phyloP scores from a whole-genome alignment of 306 rosid species.

The Mimosa bimucronata region DNA sequence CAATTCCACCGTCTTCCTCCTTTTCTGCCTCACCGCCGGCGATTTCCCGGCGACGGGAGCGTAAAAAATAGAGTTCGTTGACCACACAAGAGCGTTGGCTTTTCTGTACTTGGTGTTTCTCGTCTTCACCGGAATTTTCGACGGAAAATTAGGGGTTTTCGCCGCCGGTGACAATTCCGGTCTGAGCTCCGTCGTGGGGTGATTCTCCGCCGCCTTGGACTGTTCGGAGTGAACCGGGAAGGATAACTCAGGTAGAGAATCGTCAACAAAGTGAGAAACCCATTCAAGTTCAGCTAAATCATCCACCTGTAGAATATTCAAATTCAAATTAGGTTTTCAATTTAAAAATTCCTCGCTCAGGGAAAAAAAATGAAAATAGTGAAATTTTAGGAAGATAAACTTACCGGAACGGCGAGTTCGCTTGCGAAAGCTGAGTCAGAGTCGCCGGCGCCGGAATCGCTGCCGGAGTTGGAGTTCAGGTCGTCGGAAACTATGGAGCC shows the following conservation, averaged over 20 bases:
- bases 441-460: slow-evolving; percentile 42
- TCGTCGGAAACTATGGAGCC: slow-evolving; percentile 43
- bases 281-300: slow-evolving; percentile 82
- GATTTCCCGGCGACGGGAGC: slow-evolving; percentile 41
- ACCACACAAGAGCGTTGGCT: slow-evolving; percentile 42
- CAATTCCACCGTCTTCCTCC: slow-evolving; percentile 55
- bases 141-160: slow-evolving; percentile 27
- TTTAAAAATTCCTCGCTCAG: neutral
- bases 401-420: slow-evolving; percentile 75
- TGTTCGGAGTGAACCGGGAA: slow-evolving; percentile 38
- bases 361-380: neutral
- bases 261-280: slow-evolving; percentile 94
- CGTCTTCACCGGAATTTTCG: slow-evolving; percentile 50
- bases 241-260: slow-evolving; percentile 57
- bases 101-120: slow-evolving; percentile 55
- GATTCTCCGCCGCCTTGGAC: slow-evolving; percentile 21
- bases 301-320: slow-evolving; percentile 54
- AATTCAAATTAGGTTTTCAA: neutral
- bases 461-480: slow-evolving; percentile 45
- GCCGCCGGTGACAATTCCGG: slow-evolving; percentile 4
- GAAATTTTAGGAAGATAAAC: neutral
- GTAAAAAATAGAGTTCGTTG: slow-evolving; percentile 29
- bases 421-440: slow-evolving; percentile 58
- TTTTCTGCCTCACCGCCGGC: slow-evolving; percentile 64
- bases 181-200: slow-evolving; percentile 47